Conservation (phyloP, 169 alveolate species). For the Babesia ovata region DNA sequence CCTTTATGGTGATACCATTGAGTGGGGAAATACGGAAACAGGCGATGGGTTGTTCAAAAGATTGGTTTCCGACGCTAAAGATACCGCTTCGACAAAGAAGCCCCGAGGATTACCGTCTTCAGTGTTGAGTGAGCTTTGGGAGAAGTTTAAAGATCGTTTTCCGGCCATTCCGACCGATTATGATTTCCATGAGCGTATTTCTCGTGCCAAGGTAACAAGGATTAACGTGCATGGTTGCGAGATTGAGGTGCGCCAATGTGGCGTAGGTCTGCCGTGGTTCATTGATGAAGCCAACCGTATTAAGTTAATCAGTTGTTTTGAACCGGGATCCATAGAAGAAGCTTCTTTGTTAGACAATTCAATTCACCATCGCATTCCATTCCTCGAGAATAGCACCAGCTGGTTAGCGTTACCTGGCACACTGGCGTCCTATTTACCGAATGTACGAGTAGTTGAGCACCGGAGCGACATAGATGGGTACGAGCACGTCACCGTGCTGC, state of each 20-base stretch:
- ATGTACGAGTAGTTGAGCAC: conserved; percentile 71
- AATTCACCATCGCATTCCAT: conserved; percentile 30
- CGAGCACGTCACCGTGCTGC: conserved; percentile 75
- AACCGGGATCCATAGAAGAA: conserved; percentile 55
- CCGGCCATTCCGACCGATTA: conserved; percentile 26
- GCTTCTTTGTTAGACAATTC: not conserved
- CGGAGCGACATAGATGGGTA: conserved; percentile 73
- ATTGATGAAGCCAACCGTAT: conserved; percentile 64
- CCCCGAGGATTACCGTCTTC: not conserved
- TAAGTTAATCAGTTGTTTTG: conserved; percentile 57
- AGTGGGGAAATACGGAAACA: not conserved
- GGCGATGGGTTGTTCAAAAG: not conserved
- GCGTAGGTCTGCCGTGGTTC: conserved; percentile 66
- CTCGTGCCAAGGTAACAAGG: conserved; percentile 18
- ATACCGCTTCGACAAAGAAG: not conserved
- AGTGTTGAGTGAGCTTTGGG: conserved; percentile 32
- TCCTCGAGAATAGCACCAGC: conserved; percentile 49
- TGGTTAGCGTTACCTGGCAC: conserved; percentile 74
- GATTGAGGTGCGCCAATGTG: conserved; percentile 41
- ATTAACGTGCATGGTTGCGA: conserved; percentile 58
- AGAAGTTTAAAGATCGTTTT: conserved; percentile 47
- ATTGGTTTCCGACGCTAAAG: conserved; percentile 2
- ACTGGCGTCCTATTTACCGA: conserved; percentile 66
- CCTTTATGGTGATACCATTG: conserved; percentile 18
- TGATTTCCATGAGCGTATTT: conserved; percentile 32